Conservation (phyloP, 163 green algal species). For the Coccomyxa subellipsoidea region DNA sequence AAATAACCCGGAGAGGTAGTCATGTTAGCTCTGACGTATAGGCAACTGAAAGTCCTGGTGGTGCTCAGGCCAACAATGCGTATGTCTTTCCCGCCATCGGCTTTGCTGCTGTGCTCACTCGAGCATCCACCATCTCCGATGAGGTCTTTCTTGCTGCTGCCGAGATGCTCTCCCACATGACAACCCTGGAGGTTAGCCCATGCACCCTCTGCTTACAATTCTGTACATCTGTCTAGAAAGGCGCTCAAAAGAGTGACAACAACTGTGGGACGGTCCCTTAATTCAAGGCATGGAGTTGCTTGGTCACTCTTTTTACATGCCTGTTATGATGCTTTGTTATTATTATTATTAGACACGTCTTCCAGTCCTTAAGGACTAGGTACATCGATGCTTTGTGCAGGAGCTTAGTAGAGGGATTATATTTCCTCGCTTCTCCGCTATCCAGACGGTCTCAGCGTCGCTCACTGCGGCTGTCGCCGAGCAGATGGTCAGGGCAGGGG, state of each 20-base stretch:
- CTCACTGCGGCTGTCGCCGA: conserved; percentile 31
- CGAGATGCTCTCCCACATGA: conserved; percentile 58
- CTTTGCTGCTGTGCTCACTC: conserved; percentile 34
- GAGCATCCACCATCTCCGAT: conserved; percentile 33
- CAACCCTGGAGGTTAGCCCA: conserved; percentile 9
- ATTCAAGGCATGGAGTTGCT: no score
- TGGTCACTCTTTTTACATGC: no score
- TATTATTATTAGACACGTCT: not conserved
- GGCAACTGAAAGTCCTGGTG: no score
- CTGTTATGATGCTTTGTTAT: not conserved
- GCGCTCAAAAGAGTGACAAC: no score
- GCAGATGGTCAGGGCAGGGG: conserved; percentile 27
- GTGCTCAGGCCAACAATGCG: conserved; percentile 84
- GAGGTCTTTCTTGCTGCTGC: conserved; percentile 68
- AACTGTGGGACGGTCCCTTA: no score
- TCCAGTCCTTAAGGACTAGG: no score
- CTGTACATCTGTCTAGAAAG: not conserved
- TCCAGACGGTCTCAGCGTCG: conserved; percentile 41
- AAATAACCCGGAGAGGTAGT: no score
- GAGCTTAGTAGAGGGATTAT: conserved; percentile 53
- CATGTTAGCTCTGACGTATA: no score
- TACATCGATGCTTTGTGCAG: no score
- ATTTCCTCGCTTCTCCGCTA: conserved; percentile 62
- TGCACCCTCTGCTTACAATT: not conserved
- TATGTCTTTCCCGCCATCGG: conserved; percentile 81